A percentile compares a stretch with the other conserved stretches of the same genome.
phyloP scores from a whole-genome alignment of 306 rosid genomes.

The Glycine tomentella region DNA sequence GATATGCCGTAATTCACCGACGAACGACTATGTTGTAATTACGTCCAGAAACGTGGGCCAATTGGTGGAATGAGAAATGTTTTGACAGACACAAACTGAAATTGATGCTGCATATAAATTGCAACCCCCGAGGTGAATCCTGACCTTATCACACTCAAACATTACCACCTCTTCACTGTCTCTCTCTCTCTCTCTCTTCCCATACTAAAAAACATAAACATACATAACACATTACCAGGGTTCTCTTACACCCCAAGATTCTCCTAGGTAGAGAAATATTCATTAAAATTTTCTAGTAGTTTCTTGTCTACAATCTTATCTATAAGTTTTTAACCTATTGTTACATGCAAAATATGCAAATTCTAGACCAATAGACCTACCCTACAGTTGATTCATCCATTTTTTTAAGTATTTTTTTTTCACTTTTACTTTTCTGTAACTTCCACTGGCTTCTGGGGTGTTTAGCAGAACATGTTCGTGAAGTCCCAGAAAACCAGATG shows the following conservation, averaged over 20 bases:
- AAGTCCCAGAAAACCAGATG: constrained; percentile 35
- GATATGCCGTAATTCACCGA: too few species aligned
- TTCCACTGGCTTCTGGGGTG: constrained; percentile 35
- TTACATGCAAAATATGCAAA: neutral
- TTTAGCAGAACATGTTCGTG: neutral
- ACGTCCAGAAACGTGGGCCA: constrained; percentile 35
- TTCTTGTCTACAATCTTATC: neutral
- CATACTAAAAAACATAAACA: neutral
- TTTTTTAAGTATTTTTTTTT: neutral
- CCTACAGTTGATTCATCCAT: neutral
- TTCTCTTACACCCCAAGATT: constrained; percentile 9
- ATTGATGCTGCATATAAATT: constrained; percentile 29
- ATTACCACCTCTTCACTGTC: neutral
- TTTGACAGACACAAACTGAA: neutral
- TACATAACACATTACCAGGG: neutral
- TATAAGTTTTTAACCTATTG: neutral
- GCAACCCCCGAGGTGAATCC: constrained; percentile 23
- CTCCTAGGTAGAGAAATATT: neutral
- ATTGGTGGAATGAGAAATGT: neutral
- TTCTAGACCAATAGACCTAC: neutral
- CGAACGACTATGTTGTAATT: neutral
- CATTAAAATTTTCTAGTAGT: constrained; percentile 3
- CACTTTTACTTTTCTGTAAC: neutral
- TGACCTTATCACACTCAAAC: constrained; percentile 31
- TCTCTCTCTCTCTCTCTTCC: neutral